These are phyloP conservation scores for Phytopythium helicoides DNA, from an alignment of 352 stramenopile genomes.

Conservation along the genomic window DNA sequence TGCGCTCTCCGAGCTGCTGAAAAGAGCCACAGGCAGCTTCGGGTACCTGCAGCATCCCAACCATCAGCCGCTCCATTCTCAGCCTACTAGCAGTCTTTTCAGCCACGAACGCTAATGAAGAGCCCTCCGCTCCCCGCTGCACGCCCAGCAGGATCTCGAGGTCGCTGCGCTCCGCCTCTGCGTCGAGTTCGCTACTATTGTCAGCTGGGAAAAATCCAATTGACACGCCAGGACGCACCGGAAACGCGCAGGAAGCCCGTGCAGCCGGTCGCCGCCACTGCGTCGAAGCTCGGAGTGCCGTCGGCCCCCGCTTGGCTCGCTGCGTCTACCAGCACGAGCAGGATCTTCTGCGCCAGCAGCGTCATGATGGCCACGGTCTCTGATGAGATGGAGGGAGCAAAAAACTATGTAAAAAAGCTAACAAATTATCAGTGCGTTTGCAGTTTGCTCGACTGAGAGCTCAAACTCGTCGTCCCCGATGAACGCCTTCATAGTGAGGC, in stretches of 20 bases:
- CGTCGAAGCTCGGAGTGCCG: slow-evolving; percentile 43
- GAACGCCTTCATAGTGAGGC: too few species aligned
- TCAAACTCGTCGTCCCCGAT: too few species aligned
- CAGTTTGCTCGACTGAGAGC: too few species aligned
- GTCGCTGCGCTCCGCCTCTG: slow-evolving; percentile 16
- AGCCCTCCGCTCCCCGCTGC: slow-evolving; percentile 14
- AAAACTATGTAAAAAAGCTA: too few species aligned
- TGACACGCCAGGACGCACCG: slow-evolving; percentile 11
- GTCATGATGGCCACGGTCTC: slow-evolving; percentile 17
- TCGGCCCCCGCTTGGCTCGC: slow-evolving; percentile 15
- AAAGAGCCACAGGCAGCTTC: slow-evolving; percentile 60
- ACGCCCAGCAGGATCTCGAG: slow-evolving; percentile 36
- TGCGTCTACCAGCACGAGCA: slow-evolving; percentile 49
- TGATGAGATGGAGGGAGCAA: too few species aligned
- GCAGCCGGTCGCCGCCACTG: slow-evolving; percentile 46
- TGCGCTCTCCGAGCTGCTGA: slow-evolving; percentile 36
- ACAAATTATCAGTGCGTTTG: too few species aligned
- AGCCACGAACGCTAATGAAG: slow-evolving; percentile 25
- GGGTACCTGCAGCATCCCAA: slow-evolving; percentile 32
- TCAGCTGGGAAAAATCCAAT: background rate
- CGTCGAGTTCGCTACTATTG: too few species aligned
- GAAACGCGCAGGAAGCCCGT: slow-evolving; percentile 51
- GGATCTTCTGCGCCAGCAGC: slow-evolving; percentile 46
- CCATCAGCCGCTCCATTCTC: background rate
- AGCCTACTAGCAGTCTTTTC: slow-evolving; percentile 6